Base-by-base conservation (phyloP, 1,284 basidiomycete species). In the Thecaphora frezii region DNA sequence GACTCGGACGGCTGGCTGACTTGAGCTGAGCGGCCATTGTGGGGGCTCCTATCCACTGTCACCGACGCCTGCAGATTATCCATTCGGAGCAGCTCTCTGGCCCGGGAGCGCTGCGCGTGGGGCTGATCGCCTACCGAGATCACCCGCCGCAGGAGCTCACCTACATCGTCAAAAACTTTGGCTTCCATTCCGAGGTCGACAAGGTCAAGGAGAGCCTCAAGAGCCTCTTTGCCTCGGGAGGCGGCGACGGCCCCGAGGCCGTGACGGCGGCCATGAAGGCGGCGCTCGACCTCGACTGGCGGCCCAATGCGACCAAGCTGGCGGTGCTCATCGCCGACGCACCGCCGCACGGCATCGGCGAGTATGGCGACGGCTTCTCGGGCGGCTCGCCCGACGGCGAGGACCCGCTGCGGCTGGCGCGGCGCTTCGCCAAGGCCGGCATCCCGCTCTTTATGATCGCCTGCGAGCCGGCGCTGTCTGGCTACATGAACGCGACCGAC, bases 171-270 rank as follows among this genome's bases (percentile, higher is more conserved):
- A 91, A 90, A 83, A 93, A 74, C 48, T 78, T 94, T 83, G 90
- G 90, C 2, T 97, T 98, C 82, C 90, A 91, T 19, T 91, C 90
- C 8, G 88, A 93, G 77, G 93, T 97, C 70, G 84, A 85, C 66
- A 85, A 89, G 72, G 89, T 97, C 26, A 90, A 97, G 73, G 86
- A 85, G 73, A 86, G 93, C 77, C 84, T 98, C 54, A 88, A 89
- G 43, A 83, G 84, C 22, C 82, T 93, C 58, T 92, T 94, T 81
- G 96, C 96, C 16, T 90, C 89, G 5, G 94, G 94, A 19, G 80
- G 96, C 25, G 94, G 94, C 13, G 94, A 99, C 83, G 94, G 96
- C 0, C 96, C 96, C 0, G 96, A 99, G 79, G 96, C 93, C 3
- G 90, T 97, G 54, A 99, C 96, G 0, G 93, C 94, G 3, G 94